Base-by-base conservation (phyloP, 2,329 filamentous ascomycete species). In the Talaromyces atroroseus region DNA sequence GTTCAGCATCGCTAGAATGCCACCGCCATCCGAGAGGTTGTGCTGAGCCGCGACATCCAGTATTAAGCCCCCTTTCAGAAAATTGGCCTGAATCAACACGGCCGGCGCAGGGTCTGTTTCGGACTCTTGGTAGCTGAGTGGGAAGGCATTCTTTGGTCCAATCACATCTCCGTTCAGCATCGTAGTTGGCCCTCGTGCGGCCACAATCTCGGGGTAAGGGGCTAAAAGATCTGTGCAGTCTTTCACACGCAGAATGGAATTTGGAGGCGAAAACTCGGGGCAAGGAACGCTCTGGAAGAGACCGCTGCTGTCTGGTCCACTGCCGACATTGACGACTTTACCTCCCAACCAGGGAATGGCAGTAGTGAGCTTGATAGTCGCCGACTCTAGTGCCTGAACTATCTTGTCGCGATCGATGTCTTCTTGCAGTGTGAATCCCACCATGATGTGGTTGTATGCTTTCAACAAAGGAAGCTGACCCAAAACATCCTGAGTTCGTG, bases 261-360 rank as follows among this genome's bases (percentile, higher is more conserved):
- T 63, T 4, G 29, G 42, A 38, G 34, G 44, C 11, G 49, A 23
- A 1, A 40, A 26, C 14, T 29, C 18, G n/a, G 23, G 40, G 14
- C 49, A 49, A 8, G 42, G 29, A 21, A 51, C 42, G 20, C 34
- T 29, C 26, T 52, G 23, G 18, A 40, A 48, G 3, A 52, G n/a
- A 5, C 54, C 54, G 12, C 29, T 40, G 18, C 29, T 47, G 2
- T 29, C 54, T 5, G 44, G 49, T 20, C 42, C 54, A 18, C 36
- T 18, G 49, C 61, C 47, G 57, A 59, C 18, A 49, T 59, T 58
- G 20, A 65, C 20, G 1, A 67, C 62, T 47, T 60, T 50, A 2
- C 60, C 60, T 1, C 57, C 61, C n/a, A 68, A 36, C 65, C 65
- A 68, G 21, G 66, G 65, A 12, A 62, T 29, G 57, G 52, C 51